Evolutionary conservation across 1,284 basidiomycete genomes (phyloP), one percentile per base, ranked within the genome.

Genomic region (Neonothopanus nambi): DNA sequence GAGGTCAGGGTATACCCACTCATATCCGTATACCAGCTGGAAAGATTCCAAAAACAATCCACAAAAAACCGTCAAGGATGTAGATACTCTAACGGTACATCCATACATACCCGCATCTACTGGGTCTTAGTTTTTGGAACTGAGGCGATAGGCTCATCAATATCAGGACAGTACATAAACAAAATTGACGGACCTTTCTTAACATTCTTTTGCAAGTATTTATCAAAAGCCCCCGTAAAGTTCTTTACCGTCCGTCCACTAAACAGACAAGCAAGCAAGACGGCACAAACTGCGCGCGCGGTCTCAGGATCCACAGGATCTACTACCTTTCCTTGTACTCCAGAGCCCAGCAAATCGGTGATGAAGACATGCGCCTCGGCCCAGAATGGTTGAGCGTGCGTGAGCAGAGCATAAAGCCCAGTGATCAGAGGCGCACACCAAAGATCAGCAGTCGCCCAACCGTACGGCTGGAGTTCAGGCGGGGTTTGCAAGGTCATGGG

Each of bases 311-410:
- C 79, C 38, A 82, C 61, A 0, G 85, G 71, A 33, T 76, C 75
- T 2, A 78, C 65, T 50, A 62, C 69, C 52, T 72, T 73, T 18
- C 61, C 55, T 4, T 50, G 59, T 45, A 57, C 57, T 41, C 63
- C 60, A 12, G 70, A 68, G 30, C 69, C 69, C 37, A 83, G 70
- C 57, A 76, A 60, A 6, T 71, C 69, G 20, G 74, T 63, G 36
- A 85, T 58, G 30, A 81, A 59, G 6, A 64, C 56, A 57, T 89
- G 86, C 28, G 79, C 55, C 24, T 84, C 79, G 0, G 78, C 79
- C 85, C 87, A 91, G 69, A 88, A 88, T 0, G 87, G 87, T 67
- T 89, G 87, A 1, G 85, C 81, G 61, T 91, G 87, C 15, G 89
- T 91, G 54, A 90, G 76, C 57, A 87, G 78, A 49, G 88, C 85